A percentile compares a stretch with the other conserved stretches of the same genome.
Evolutionary conservation across 164 flowering plant genomes (phyloP).

Genomic region (Protea cynaroides): DNA sequence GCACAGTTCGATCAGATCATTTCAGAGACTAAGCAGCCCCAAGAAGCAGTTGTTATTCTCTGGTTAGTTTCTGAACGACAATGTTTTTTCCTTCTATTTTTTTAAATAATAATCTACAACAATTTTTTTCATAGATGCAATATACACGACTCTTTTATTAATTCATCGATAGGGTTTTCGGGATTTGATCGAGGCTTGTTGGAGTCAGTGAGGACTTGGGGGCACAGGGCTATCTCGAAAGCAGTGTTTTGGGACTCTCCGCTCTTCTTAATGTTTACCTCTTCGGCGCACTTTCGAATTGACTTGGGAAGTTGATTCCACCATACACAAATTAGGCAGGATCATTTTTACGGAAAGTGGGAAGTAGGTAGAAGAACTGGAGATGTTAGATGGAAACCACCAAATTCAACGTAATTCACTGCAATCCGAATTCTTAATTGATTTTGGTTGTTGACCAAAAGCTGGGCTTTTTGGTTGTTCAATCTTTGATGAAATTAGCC

Average conservation of each 20-base stretch:
- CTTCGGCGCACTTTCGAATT: not conserved
- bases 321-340: too few relatives aligned
- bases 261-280: not conserved
- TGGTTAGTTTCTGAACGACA: slow-evolving; percentile 35
- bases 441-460: not conserved
- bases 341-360: not conserved
- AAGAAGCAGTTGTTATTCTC: slow-evolving; percentile 43
- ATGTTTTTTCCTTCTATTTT: too few relatives aligned
- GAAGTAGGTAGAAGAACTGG: not conserved
- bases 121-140: not conserved
- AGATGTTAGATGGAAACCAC: not conserved
- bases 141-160: too few relatives aligned
- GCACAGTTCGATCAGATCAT: slow-evolving; percentile 54
- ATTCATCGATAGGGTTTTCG: not conserved
- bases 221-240: too few relatives aligned
- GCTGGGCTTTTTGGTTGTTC: not conserved
- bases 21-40: slow-evolving; percentile 56
- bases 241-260: not conserved
- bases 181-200: not conserved
- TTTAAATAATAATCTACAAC: not conserved
- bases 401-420: not conserved
- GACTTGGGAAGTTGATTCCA: not conserved
- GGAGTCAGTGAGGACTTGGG: not conserved
- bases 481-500: not conserved
- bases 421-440: not conserved